Evolutionary conservation across 805 yeast species (phyloP), one percentile per base, ranked within the genome.

Genomic region (Cyberlindnera veronae): DNA sequence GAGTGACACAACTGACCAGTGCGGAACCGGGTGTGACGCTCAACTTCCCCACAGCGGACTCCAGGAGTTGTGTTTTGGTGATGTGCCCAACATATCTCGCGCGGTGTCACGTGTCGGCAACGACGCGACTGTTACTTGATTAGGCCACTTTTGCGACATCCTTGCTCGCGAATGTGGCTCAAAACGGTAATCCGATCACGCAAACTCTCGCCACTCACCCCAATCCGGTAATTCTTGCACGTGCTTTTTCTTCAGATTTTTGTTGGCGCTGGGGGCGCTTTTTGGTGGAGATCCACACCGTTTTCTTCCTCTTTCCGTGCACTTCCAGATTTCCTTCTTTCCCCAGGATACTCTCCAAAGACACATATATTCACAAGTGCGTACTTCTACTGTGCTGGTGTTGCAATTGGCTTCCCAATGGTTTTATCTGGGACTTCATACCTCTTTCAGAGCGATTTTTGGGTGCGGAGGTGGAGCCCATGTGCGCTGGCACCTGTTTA

Each of bases 81-180:
- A 8, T 21, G 27, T 9, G 34, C 36, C 36, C 36, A 33, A 33
- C 36, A 24, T 18, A 32, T 34, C 29, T 26, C 34, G n/a, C n/a
- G n/a, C n/a, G n/a, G n/a, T n/a, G n/a, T n/a, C n/a, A n/a, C n/a
- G n/a, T 22, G 18, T 13, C 15, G 34, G 18, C 21, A 32, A 32
- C 22, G 20, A 21, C 19, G 34, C 34, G 8, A 22, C 3, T 4
- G 9, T 20, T 21, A 26, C 19, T 3, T 12, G n/a, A 14, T 32
- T 15, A 5, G 28, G 34, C 13, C n/a, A 20, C 9, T n/a, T 15
- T 27, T 15, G 38, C 29, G 29, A 12, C 9, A 23, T 24, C 5
- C 12, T 22, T 23, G 6, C 20, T 13, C 14, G 10, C 26, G 26
- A 9, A 18, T 10, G 12, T 31, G 16, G 8, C 24, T 12, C 16